Percentiles rank a stretch among this genome's conserved stretches.
Evolutionary conservation across 2,329 filamentous ascomycete species (phyloP).

Genomic region (Talaromyces atroroseus): DNA sequence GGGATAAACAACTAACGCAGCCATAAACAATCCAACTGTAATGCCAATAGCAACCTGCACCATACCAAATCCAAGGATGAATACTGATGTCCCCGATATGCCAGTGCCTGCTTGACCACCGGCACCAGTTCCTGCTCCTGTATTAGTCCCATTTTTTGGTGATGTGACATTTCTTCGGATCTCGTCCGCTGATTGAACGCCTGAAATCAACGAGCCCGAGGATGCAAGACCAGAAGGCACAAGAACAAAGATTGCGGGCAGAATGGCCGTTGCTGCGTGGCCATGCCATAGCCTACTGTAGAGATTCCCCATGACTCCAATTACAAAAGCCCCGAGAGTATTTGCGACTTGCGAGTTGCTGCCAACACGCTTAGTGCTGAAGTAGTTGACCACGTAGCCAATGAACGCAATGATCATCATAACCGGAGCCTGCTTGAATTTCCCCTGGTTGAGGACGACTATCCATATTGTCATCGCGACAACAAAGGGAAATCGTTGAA

Average conservation of each 20-base stretch:
- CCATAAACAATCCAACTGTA: constrained; percentile 48
- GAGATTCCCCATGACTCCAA: constrained; percentile 71
- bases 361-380: constrained; percentile 61
- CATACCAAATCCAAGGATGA: constrained; percentile 31
- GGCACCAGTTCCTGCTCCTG: too few species aligned
- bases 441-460: constrained; percentile 73
- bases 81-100: constrained; percentile 12
- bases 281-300: constrained; percentile 68
- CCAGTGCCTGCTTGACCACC: not conserved
- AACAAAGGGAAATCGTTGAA: constrained; percentile 64
- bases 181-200: constrained; percentile 51
- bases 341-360: constrained; percentile 68
- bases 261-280: constrained; percentile 73
- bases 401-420: constrained; percentile 68
- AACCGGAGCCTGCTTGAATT: constrained; percentile 68
- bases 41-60: constrained; percentile 52
- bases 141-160: constrained; percentile 7
- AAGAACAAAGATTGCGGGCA: constrained; percentile 75
- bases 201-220: constrained; percentile 49
- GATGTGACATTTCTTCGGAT: constrained; percentile 33
- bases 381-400: constrained; percentile 71
- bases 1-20: constrained; percentile 47
- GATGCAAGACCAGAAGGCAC: constrained; percentile 56
- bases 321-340: constrained; percentile 67
- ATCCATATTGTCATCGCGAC: constrained; percentile 66